Evolutionary conservation across 2,329 filamentous ascomycete species (phyloP).

Genomic region (Scorias spongiosa): DNA sequence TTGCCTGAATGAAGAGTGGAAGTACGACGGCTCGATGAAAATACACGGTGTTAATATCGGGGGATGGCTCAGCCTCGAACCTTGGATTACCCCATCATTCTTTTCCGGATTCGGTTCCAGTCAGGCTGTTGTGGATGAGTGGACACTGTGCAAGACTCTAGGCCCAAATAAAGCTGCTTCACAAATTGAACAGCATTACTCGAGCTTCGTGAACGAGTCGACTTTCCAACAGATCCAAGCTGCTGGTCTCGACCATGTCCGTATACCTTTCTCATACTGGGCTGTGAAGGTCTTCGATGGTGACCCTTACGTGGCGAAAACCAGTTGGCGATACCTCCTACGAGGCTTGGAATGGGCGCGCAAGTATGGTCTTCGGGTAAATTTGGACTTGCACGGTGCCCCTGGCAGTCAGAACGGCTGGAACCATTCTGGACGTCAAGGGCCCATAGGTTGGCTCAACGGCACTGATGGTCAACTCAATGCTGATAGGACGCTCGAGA

Average conservation of each 20-base stretch:
- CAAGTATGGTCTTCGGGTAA: conserved; percentile 80
- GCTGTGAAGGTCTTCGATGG: conserved; percentile 69
- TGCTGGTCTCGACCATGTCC: conserved; percentile 90
- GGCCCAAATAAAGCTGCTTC: conserved; percentile 47
- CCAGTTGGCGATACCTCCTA: conserved; percentile 85
- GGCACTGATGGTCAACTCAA: conserved; percentile 72
- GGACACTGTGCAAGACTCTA: conserved; percentile 57
- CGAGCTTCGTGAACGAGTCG: conserved; percentile 69
- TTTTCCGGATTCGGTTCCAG: conserved; percentile 52
- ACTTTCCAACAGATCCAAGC: conserved; percentile 72
- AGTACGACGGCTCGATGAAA: conserved; percentile 55
- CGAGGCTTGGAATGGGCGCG: conserved; percentile 87
- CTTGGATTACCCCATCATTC: conserved; percentile 86
- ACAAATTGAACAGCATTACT: conserved; percentile 80
- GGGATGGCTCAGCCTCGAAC: conserved; percentile 86
- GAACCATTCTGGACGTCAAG: conserved; percentile 85
- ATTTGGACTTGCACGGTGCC: conserved; percentile 81
- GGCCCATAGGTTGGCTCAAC: conserved; percentile 73
- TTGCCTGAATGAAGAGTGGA: conserved; percentile 59
- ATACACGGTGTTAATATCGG: conserved; percentile 86
- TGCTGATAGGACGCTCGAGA: conserved; percentile 64
- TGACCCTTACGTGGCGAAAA: conserved; percentile 76
- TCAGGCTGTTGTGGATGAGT: conserved; percentile 72
- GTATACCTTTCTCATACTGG: conserved; percentile 94
- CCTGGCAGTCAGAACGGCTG: conserved; percentile 94